These are phyloP conservation scores for Myriangium duriaei DNA, from an alignment of 2,329 filamentous ascomycete species.

Conservation along the genomic window DNA sequence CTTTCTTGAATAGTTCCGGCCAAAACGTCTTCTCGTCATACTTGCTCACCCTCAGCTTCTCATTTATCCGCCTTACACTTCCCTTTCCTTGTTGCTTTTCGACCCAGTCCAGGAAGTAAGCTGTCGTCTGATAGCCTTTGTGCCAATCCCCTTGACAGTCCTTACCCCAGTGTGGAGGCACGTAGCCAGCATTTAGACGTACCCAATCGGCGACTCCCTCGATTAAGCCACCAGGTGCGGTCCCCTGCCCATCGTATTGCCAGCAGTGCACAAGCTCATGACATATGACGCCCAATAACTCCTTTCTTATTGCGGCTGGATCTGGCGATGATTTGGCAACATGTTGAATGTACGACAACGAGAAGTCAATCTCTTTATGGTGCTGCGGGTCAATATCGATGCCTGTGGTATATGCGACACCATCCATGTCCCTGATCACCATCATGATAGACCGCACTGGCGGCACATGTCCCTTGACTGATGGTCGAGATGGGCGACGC, in stretches of 20 bases:
- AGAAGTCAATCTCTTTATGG: slow-evolving; percentile 89
- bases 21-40: slow-evolving; percentile 57
- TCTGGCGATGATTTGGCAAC: neutral
- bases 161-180: slow-evolving; percentile 71
- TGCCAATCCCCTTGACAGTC: slow-evolving; percentile 63
- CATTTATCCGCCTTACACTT: slow-evolving; percentile 48
- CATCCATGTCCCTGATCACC: slow-evolving; percentile 63
- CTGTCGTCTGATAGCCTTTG: slow-evolving; percentile 78
- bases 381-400: slow-evolving; percentile 68
- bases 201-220: slow-evolving; percentile 95
- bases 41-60: slow-evolving; percentile 45
- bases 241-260: slow-evolving; percentile 57
- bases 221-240: slow-evolving; percentile 56
- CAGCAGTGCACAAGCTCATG: slow-evolving; percentile 95
- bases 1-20: slow-evolving; percentile 52
- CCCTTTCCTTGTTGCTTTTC: slow-evolving; percentile 48
- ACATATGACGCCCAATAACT: slow-evolving; percentile 74
- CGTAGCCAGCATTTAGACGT: slow-evolving; percentile 56
- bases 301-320: slow-evolving; percentile 12
- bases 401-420: slow-evolving; percentile 81
- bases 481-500: neutral
- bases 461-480: slow-evolving; percentile 18
- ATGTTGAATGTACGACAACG: slow-evolving; percentile 54
- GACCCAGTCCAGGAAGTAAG: slow-evolving; percentile 79
- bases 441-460: slow-evolving; percentile 70